phyloP scores from a whole-genome alignment of 305 asterid genomes.

The Fraxinus velutina region DNA sequence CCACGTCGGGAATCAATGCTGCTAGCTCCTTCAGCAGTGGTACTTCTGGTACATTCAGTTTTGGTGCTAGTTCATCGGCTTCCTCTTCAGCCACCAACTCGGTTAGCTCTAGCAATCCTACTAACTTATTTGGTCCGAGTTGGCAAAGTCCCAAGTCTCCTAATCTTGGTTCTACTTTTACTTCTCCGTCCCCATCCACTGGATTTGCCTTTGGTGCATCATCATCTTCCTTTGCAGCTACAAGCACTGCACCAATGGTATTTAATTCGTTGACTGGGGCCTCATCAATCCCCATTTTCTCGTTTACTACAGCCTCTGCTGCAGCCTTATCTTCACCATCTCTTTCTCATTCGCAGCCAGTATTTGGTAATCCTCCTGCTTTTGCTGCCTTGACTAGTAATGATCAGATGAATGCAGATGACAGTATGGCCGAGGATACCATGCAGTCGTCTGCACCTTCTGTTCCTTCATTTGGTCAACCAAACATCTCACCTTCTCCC shows the following conservation, averaged over 20 bases:
- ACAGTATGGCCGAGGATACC: constrained; percentile 93
- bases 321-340: constrained; percentile 30
- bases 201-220: constrained; percentile 57
- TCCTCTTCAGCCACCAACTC: constrained; percentile 32
- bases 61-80: constrained; percentile 40
- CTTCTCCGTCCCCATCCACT: constrained; percentile 41
- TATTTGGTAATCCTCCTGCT: constrained; percentile 46
- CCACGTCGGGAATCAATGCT: constrained; percentile 35
- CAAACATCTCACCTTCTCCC: constrained; percentile 42
- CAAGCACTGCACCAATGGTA: constrained; percentile 31
- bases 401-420: constrained; percentile 71
- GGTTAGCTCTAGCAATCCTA: constrained; percentile 30
- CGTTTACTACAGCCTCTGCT: constrained; percentile 39
- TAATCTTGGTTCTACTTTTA: constrained; percentile 40
- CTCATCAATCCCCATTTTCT: constrained; percentile 35
- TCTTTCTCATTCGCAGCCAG: constrained; percentile 23
- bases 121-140: constrained; percentile 39
- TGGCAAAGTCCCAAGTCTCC: constrained; percentile 39
- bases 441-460: constrained; percentile 55
- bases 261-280: constrained; percentile 39
- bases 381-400: constrained; percentile 41
- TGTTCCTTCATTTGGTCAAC: constrained; percentile 56
- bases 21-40: constrained; percentile 36
- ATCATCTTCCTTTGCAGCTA: constrained; percentile 40
- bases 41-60: constrained; percentile 31